These are phyloP conservation scores for Hyphopichia homilentoma DNA, from an alignment of 805 yeast species.

Conservation along the genomic window DNA sequence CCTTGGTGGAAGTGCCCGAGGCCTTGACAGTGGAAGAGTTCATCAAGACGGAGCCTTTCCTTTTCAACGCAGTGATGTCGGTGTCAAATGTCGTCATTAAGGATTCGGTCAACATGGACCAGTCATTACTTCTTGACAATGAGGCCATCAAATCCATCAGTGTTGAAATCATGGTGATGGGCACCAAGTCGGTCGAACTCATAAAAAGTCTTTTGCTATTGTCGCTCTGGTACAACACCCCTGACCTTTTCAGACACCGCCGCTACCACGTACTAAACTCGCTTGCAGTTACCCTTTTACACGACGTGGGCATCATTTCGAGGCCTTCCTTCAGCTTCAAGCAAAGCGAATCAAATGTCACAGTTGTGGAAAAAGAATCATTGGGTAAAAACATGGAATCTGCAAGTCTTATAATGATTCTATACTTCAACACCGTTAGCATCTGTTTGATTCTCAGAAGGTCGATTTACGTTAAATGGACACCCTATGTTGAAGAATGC, in stretches of 20 bases:
- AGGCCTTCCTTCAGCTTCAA: conserved; percentile 27
- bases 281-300: conserved; percentile 63
- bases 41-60: conserved; percentile 50
- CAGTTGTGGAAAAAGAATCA: conserved; percentile 3
- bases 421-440: conserved; percentile 60
- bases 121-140: conserved; percentile 45
- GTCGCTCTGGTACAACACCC: conserved; percentile 77
- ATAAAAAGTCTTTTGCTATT: conserved; percentile 58
- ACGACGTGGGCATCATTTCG: conserved; percentile 72
- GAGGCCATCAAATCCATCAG: conserved; percentile 48
- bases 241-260: conserved; percentile 77
- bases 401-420: conserved; percentile 50
- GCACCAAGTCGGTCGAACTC: conserved; percentile 67
- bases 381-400: conserved; percentile 31
- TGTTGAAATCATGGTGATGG: conserved; percentile 62
- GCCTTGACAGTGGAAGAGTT: conserved; percentile 44
- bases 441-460: conserved; percentile 65
- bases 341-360: conserved; percentile 11
- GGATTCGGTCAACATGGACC: conserved; percentile 28
- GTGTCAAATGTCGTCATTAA: conserved; percentile 47
- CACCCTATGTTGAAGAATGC: conserved; percentile 60
- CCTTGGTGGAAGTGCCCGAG: conserved; percentile 54
- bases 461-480: conserved; percentile 59
- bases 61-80: conserved; percentile 65
- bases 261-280: conserved; percentile 68